phyloP scores from a whole-genome alignment of 2,329 filamentous ascomycete genomes.

The Xylariaceae sp. region DNA sequence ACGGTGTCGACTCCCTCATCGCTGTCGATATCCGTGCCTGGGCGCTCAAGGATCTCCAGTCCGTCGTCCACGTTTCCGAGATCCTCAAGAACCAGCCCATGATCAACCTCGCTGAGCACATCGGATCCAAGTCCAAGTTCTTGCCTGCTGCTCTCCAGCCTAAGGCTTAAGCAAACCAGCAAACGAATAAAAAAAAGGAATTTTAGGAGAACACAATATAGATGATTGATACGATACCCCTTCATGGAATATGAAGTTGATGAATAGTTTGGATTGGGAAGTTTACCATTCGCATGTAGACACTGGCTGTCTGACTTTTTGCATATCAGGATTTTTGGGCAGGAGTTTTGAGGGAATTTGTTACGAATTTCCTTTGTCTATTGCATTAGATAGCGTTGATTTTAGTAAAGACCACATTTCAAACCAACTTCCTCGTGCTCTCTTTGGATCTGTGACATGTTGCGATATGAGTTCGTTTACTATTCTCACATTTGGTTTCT shows the following conservation, averaged over 20 bases:
- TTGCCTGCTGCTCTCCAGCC: conserved; percentile 21
- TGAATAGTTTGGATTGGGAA: neutral
- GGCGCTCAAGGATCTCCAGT: conserved; percentile 26
- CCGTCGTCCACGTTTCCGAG: conserved; percentile 24
- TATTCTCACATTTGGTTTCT: too few relatives aligned
- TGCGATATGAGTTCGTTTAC: too few relatives aligned
- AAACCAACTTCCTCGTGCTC: conserved; percentile 1
- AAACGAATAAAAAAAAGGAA: too few relatives aligned
- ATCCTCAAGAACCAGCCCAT: conserved; percentile 25
- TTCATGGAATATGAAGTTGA: conserved; percentile 4
- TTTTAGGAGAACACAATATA: neutral
- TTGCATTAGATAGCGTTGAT: conserved; percentile 10
- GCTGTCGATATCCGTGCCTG: conserved; percentile 27
- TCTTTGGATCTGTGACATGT: neutral
- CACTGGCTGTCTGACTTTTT: neutral
- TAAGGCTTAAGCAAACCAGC: conserved; percentile 11
- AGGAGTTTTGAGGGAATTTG: neutral
- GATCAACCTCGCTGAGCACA: conserved; percentile 22
- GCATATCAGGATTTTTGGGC: neutral
- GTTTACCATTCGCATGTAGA: neutral
- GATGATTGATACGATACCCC: neutral
- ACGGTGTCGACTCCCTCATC: conserved; percentile 27
- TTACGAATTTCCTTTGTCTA: conserved; percentile 5
- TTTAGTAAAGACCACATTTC: conserved; percentile 16
- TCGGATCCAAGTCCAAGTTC: conserved; percentile 26